These are phyloP conservation scores for Mitragyna speciosa DNA, from an alignment of 257 asterid species.

Conservation along the genomic window DNA sequence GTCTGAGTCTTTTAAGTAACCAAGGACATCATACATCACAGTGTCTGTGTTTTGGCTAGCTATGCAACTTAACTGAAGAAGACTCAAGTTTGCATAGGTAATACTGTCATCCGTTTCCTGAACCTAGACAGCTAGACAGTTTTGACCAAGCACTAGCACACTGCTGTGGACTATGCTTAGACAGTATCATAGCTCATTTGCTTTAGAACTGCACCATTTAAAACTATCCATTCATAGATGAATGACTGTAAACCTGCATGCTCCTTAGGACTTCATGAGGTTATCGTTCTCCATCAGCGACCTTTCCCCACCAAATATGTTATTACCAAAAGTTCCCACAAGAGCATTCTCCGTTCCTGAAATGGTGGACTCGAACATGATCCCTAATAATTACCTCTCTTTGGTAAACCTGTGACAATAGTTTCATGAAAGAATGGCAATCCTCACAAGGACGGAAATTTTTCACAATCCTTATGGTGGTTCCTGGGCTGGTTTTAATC, in stretches of 20 bases:
- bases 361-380: conserved; percentile 29
- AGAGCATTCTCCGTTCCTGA: conserved; percentile 33
- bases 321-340: conserved; percentile 33
- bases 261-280: not conserved
- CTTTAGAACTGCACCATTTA: not conserved
- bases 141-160: not conserved
- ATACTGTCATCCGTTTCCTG: not conserved
- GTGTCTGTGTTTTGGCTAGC: not conserved
- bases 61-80: not conserved
- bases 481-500: conserved; percentile 13
- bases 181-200: not conserved
- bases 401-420: conserved; percentile 27
- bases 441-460: conserved; percentile 34
- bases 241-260: not conserved
- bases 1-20: not conserved
- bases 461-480: conserved; percentile 30
- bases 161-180: not conserved
- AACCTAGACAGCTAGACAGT: not conserved
- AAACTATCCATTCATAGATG: not conserved
- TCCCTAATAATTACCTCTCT: conserved; percentile 32
- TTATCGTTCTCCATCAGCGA: not conserved
- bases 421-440: conserved; percentile 33
- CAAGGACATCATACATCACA: not conserved
- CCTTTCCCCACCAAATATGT: not conserved
- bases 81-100: not conserved